Base-by-base conservation (phyloP, 495 filamentous ascomycete species). In the Penicillium waksmanii region DNA sequence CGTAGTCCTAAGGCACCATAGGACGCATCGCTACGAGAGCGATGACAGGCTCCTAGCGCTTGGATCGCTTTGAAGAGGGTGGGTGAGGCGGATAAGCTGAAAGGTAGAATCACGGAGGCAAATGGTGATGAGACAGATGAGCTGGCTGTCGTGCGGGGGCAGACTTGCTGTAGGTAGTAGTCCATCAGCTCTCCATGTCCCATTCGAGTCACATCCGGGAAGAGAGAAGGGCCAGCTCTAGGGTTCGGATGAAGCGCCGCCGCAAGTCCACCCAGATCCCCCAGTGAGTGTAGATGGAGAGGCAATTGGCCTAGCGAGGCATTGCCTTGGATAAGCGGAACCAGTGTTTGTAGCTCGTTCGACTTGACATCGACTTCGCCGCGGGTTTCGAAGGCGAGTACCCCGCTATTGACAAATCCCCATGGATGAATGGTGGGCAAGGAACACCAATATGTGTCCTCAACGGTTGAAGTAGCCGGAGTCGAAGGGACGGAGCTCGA, bases 91-190 rank as follows among this genome's bases (percentile, higher is more conserved):
- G 76, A 71, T 27, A 72, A 31, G 33, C 70, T 72, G 42, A 77
- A 77, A 2, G 76, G 76, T 10, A 79, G 47, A 42, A 79, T 74
- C 6, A 76, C 57, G 1, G 76, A 77, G 25, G 73, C 74, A 54
- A 80, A 79, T 19, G 77, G 77, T 3, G 77, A 80, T 2, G 70
- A 66, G 3, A 65, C 31, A 8, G 61, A 71, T 1, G 72, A 71
- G 52, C 72, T 78, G 13, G 73, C 69, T 1, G 71, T 76, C 3
- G 75, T 78, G 9, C 75, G 73, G 35, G 77, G 77, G 55, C 77
- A 80, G 10, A 80, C 69, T 43, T 75, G 72, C 17, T 72, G 70
- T 7, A 80, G 68, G 55, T 76, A 80, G 42, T 80, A 80, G 19
- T 80, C 75, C 19, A 80, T 73, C 17, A 80, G 56, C 35, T 70